phyloP scores from a whole-genome alignment of 2,329 filamentous ascomycete species.

The Sporothrix euskadiensis region DNA sequence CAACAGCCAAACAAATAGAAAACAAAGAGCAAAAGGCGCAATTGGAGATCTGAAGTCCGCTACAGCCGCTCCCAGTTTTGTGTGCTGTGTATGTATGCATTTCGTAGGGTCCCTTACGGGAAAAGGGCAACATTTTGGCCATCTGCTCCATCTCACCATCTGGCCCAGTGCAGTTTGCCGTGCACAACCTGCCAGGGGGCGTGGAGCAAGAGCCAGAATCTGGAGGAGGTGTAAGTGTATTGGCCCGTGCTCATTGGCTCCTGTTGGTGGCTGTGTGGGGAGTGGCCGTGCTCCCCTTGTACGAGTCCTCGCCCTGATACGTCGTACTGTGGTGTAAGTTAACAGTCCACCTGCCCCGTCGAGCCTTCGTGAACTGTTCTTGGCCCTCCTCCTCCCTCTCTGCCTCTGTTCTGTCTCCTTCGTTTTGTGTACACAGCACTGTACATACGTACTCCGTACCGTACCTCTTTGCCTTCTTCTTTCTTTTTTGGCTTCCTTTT shows the following conservation, averaged over 20 bases:
- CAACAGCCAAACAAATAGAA: neutral
- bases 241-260: neutral
- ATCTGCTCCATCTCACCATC: neutral
- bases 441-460: too few relatives aligned
- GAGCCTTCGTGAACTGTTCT: neutral
- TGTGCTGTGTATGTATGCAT: neutral
- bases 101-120: neutral
- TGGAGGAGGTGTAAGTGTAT: constrained; percentile 14
- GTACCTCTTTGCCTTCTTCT: neutral
- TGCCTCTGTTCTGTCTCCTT: neutral
- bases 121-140: neutral
- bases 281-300: constrained; percentile 18
- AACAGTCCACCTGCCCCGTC: neutral
- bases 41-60: neutral
- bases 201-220: neutral
- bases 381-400: neutral
- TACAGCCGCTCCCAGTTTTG: neutral
- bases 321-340: constrained; percentile 16
- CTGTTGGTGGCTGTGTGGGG: constrained; percentile 7
- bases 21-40: neutral
- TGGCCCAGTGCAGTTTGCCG: neutral
- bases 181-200: constrained; percentile 12
- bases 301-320: neutral
- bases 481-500: neutral
- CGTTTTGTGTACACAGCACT: neutral